These are phyloP conservation scores for Hypoxylon crocopeplum DNA, from an alignment of 495 filamentous ascomycete genomes.

Conservation along the genomic window DNA sequence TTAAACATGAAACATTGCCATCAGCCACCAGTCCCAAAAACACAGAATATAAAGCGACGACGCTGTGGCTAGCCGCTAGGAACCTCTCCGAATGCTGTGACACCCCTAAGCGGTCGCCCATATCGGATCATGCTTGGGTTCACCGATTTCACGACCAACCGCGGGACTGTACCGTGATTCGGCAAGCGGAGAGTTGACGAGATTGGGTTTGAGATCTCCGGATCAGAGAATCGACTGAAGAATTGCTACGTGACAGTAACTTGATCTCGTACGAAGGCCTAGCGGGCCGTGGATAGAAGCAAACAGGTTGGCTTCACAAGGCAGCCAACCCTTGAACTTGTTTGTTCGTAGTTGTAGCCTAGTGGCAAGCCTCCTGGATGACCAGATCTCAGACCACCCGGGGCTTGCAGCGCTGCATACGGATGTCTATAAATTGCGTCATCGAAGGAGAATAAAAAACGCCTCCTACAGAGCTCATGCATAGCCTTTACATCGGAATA, in stretches of 20 bases:
- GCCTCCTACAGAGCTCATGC: not conserved
- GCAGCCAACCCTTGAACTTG: slow-evolving; percentile 5
- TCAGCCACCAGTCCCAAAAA: slow-evolving; percentile 33
- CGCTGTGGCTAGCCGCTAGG: slow-evolving; percentile 20
- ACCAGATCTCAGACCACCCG: too few relatives aligned
- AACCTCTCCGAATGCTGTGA: slow-evolving; percentile 32
- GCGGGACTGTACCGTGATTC: slow-evolving; percentile 24
- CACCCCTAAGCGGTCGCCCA: slow-evolving; percentile 25
- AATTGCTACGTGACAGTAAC: slow-evolving; percentile 29
- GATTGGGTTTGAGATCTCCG: slow-evolving; percentile 38
- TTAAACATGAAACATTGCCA: slow-evolving; percentile 43
- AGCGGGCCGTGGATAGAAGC: not conserved
- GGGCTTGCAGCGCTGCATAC: too few relatives aligned
- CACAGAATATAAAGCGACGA: not conserved
- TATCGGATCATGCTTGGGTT: slow-evolving; percentile 36
- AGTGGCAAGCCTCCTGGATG: slow-evolving; percentile 16
- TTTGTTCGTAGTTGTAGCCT: too few relatives aligned
- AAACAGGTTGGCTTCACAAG: not conserved
- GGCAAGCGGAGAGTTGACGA: slow-evolving; percentile 19
- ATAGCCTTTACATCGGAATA: not conserved
- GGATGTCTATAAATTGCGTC: slow-evolving; percentile 16
- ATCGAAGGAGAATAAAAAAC: slow-evolving; percentile 1
- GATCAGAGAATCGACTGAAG: slow-evolving; percentile 5
- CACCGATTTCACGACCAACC: slow-evolving; percentile 27
- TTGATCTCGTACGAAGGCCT: slow-evolving; percentile 11